These are phyloP conservation scores for Botryotinia globosa DNA, from an alignment of 2,329 filamentous ascomycete species.

Conservation along the genomic window DNA sequence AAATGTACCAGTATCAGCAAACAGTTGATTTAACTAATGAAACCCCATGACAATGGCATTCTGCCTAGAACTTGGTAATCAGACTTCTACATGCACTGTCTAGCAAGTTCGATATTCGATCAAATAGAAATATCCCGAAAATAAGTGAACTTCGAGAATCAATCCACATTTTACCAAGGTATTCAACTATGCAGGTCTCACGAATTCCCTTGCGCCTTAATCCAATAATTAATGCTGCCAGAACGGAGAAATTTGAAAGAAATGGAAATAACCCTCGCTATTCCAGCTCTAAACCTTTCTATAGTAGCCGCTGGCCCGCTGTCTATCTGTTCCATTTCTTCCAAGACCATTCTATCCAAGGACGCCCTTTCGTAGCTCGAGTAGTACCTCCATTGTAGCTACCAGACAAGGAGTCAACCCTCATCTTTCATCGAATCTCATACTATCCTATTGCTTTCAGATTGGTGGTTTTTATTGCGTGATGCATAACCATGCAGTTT, in stretches of 20 bases:
- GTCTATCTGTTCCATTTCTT: neutral
- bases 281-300: neutral
- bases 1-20: neutral
- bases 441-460: neutral
- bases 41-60: neutral
- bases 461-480: neutral
- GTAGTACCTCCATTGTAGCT: neutral
- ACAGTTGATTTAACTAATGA: neutral
- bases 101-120: neutral
- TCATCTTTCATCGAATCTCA: neutral
- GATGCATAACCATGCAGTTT: neutral
- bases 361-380: neutral
- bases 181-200: neutral
- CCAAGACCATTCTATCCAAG: neutral
- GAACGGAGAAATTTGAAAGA: neutral
- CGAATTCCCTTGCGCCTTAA: neutral
- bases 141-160: neutral
- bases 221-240: neutral
- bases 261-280: neutral
- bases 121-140: neutral
- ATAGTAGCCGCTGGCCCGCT: neutral
- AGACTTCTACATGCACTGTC: neutral
- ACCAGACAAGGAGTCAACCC: neutral
- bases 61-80: neutral
- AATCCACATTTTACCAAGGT: neutral